These are phyloP conservation scores for Picea abies DNA, from an alignment of 83 land plant species.

Conservation along the genomic window DNA sequence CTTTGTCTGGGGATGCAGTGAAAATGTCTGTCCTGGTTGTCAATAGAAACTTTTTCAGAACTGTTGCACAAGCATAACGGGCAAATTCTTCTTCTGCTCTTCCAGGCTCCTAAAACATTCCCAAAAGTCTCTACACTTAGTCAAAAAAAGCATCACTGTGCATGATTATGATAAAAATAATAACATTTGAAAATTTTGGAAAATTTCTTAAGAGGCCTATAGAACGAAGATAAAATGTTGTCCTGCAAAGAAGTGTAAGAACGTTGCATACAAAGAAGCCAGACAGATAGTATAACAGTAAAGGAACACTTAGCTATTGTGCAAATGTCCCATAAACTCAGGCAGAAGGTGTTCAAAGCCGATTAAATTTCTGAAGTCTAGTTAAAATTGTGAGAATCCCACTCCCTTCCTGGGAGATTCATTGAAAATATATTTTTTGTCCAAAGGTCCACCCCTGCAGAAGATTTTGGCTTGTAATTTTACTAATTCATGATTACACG, in stretches of 20 bases:
- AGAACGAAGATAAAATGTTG: background rate
- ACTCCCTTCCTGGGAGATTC: background rate
- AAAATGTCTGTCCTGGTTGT: constrained; percentile 32
- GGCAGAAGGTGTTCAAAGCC: background rate
- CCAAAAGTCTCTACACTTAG: background rate
- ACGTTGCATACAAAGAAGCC: background rate
- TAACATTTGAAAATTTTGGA: background rate
- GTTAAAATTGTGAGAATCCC: background rate
- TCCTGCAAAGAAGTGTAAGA: background rate
- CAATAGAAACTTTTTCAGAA: constrained; percentile 29
- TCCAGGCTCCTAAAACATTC: constrained; percentile 49
- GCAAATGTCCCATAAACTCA: background rate
- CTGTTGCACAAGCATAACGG: constrained; percentile 22
- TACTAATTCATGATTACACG: too few species aligned
- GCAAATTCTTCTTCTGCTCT: constrained; percentile 62
- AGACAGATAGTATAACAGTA: background rate
- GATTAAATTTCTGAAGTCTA: background rate
- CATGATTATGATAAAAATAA: background rate
- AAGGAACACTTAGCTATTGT: background rate
- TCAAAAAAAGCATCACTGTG: too few species aligned
- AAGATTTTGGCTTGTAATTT: too few species aligned
- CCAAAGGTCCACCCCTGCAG: background rate
- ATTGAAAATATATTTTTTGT: background rate
- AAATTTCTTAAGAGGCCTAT: background rate
- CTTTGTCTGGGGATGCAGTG: constrained; percentile 40